These are phyloP conservation scores for Bipolaris sorokiniana DNA, from an alignment of 2,329 filamentous ascomycete species.

Conservation along the genomic window DNA sequence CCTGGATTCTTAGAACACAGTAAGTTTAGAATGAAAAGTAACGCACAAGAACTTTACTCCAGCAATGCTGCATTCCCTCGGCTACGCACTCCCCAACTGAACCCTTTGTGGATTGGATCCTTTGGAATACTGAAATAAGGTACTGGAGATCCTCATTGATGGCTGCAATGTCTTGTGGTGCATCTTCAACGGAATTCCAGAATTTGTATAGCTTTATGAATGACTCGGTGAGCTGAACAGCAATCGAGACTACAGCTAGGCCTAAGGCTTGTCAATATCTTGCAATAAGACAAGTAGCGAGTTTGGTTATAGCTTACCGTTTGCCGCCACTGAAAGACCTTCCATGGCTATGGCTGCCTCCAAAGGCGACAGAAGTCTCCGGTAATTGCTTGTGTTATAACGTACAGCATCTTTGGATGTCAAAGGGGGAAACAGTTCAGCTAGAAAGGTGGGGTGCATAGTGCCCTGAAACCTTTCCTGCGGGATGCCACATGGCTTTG, in stretches of 20 bases:
- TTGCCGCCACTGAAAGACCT: background rate
- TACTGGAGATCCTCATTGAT: constrained; percentile 23
- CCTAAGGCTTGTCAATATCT: background rate
- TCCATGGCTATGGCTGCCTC: background rate
- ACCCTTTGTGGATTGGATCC: constrained; percentile 4
- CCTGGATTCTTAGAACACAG: background rate
- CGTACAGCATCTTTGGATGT: background rate
- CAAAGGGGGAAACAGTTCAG: background rate
- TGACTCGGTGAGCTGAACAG: background rate
- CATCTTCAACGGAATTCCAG: constrained; percentile 24
- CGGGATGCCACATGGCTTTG: background rate
- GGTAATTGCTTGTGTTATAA: background rate
- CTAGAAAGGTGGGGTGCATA: background rate
- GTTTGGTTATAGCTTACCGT: background rate
- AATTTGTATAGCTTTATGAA: constrained; percentile 12
- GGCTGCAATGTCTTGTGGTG: constrained; percentile 16
- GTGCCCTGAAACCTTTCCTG: background rate
- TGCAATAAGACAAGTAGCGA: background rate
- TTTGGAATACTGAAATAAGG: constrained; percentile 17
- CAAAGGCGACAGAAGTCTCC: background rate
- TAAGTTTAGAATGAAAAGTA: background rate
- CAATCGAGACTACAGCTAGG: background rate
- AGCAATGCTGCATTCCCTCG: constrained; percentile 19
- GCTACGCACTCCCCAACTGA: constrained; percentile 13
- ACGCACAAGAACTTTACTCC: constrained; percentile 10